Base-by-base conservation (phyloP, 176 grass and related monocot genomes). In the Aegilops speltoides region DNA sequence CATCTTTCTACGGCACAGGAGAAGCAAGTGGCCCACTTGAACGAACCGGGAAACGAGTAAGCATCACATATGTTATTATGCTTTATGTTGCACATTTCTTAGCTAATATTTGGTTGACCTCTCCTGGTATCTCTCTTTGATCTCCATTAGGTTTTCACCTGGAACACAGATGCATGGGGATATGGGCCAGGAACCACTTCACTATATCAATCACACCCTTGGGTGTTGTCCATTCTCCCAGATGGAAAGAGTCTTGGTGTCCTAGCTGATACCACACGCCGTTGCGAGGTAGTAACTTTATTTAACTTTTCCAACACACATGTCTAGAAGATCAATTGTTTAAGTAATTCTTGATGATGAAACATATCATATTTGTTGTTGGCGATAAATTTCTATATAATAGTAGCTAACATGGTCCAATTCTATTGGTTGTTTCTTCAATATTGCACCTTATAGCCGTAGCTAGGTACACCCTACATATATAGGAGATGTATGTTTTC, bases 141-240 rank as follows among this genome's bases (percentile, higher is more conserved):
- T 24, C 71, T 65, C 17, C 31, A 31, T 80, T 74, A 98, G 96
- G 86, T 98, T 88, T 98, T 95, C 83, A 92, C 93, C 41, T 98
- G 96, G 96, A 98, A 98, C 84, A 95, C 93, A 38, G 93, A 94
- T 82, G 96, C 93, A 71, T 94, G 96, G 96, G 93, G 93, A 86
- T 98, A 79, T 52, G 88, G 91, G 28, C 79, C 91, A 87, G 89
- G 78, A 88, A 98, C 96, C 56, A 94, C 91, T 31, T 95, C 96
- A 61, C 84, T 98, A 54, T 98, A 98, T 68, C 93, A 98, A 67
- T 95, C 93, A 26, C 96, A 98, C 79, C 93, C 96, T 79, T 98
- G 93, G 91, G 96, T 98, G 68, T 77, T 98, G 81, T 90, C 90
- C 7, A 9, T 98, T 60, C 86, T 98, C 36, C 88, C 96, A 62